Percentiles rank a stretch among this genome's conserved stretches.
Conservation (phyloP, 2,329 filamentous ascomycete genomes). For the Cephalotrichum gorgonifer region DNA sequence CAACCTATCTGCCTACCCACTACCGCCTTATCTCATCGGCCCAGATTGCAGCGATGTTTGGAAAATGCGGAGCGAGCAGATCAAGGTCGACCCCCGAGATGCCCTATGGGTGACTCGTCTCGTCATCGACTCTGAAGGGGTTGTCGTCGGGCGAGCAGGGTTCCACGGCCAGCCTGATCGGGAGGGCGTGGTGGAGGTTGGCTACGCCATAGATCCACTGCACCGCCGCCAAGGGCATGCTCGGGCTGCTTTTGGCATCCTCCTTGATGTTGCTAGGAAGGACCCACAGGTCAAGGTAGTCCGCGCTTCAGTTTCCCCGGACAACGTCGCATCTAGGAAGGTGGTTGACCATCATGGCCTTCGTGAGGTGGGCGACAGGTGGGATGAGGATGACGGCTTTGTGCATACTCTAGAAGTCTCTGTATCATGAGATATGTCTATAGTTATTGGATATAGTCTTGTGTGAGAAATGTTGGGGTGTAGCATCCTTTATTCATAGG, state of each 20-base stretch:
- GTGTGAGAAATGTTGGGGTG: too few relatives aligned
- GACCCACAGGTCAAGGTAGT: constrained; percentile 4
- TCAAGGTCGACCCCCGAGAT: neutral
- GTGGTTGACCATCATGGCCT: too few relatives aligned
- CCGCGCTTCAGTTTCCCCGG: neutral
- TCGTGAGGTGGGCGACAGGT: too few relatives aligned
- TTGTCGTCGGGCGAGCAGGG: constrained; percentile 5
- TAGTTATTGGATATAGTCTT: too few relatives aligned
- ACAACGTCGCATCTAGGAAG: too few relatives aligned
- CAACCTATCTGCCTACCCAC: too few relatives aligned
- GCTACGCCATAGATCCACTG: constrained; percentile 3
- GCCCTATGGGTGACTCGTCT: constrained; percentile 5
- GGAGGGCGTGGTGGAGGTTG: constrained; percentile 6
- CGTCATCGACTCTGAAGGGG: neutral
- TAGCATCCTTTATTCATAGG: too few relatives aligned
- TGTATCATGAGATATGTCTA: too few relatives aligned
- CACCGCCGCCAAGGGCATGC: constrained; percentile 3
- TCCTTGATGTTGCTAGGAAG: constrained; percentile 1
- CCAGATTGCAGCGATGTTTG: constrained; percentile 3
- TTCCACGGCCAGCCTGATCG: constrained; percentile 5
- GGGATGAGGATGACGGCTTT: too few relatives aligned
- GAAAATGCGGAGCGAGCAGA: neutral
- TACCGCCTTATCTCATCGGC: neutral
- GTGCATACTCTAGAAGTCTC: too few relatives aligned
- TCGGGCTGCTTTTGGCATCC: constrained; percentile 1